Conservation (phyloP, 768 basidiomycete genomes). For the Coprinellus micaceus region DNA sequence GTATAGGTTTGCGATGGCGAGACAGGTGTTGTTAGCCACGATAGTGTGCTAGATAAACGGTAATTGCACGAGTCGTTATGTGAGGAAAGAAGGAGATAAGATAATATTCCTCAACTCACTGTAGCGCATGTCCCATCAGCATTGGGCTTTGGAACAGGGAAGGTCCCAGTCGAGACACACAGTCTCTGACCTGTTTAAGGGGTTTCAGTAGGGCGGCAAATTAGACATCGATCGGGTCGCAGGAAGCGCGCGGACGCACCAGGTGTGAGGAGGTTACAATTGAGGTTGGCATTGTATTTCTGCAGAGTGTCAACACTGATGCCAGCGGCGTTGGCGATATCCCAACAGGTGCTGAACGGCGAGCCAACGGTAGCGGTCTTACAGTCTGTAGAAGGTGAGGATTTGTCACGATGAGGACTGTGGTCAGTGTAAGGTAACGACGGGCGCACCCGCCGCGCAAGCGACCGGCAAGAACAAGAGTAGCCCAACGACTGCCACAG, state of each 20-base stretch:
- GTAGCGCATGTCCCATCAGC: not conserved
- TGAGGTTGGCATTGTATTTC: not conserved
- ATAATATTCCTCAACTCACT: not conserved
- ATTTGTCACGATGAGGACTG: no score
- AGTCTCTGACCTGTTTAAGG: not conserved
- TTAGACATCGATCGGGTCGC: not conserved
- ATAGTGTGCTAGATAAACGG: slow-evolving; percentile 10
- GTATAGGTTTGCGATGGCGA: slow-evolving; percentile 15
- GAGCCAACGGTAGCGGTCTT: slow-evolving; percentile 11
- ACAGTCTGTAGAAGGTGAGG: no score
- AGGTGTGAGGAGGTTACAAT: not conserved
- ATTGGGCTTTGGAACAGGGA: not conserved
- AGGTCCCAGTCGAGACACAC: not conserved
- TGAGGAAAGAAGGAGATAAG: not conserved
- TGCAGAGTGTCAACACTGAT: not conserved
- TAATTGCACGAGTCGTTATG: no score
- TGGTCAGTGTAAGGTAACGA: no score
- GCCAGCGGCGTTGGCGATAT: slow-evolving; percentile 2
- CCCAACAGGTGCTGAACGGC: slow-evolving; percentile 10
- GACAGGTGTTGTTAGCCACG: slow-evolving; percentile 11
- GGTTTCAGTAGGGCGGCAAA: no score
- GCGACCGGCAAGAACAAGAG: no score
- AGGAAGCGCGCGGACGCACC: not conserved
- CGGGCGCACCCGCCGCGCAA: no score
- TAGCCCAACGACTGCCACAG: no score